Evolutionary conservation across 495 filamentous ascomycete species (phyloP), one percentile per base, ranked within the genome.

Genomic region (Talaromyces thailandensis): DNA sequence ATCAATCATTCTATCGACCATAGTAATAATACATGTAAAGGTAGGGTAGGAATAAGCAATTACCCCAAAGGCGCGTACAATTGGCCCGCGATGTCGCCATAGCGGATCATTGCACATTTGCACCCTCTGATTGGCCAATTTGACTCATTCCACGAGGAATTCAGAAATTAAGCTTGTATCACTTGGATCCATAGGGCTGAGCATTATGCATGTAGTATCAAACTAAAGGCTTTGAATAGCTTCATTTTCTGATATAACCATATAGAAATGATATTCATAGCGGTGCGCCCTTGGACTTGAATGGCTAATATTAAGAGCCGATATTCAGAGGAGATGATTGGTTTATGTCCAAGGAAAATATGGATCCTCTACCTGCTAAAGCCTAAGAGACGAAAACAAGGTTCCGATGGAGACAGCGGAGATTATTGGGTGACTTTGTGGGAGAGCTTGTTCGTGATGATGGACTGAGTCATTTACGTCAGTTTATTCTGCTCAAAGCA

Each of bases 51-150:
- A 48, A 48, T 48, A 48, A 48, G 43, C 43, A 48, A 48, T n/a
- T n/a, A n/a, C n/a, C n/a, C n/a, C n/a, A n/a, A n/a, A n/a, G n/a
- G n/a, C n/a, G n/a, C n/a, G n/a, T 31, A 31, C 45, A 28, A 61
- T 61, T 61, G 43, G 59, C 21, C 8, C 32, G 28, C 59, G 59
- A 61, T 61, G 59, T 61, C 59, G 59, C 59, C 59, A 61, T 61
- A 61, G 40, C 40, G 59, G 59, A 61, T 23, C 51, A 55, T 7
- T n/a, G 1, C 18, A 2, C 40, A 0, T 23, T 14, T 1, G 0
- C 2, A 0, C 3, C 3, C 8, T 57, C 18, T 25, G 11, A 57
- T 31, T 57, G 55, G 55, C 28, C 55, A 57, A 55, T 55, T n/a
- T 55, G 11, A 0, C 9, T 6, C 23, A 28, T 6, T 21, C 28